A percentile compares a stretch with the other conserved stretches of the same genome.
Evolutionary conservation across 805 yeast species (phyloP).

Genomic region (Saturnispora dispora): DNA sequence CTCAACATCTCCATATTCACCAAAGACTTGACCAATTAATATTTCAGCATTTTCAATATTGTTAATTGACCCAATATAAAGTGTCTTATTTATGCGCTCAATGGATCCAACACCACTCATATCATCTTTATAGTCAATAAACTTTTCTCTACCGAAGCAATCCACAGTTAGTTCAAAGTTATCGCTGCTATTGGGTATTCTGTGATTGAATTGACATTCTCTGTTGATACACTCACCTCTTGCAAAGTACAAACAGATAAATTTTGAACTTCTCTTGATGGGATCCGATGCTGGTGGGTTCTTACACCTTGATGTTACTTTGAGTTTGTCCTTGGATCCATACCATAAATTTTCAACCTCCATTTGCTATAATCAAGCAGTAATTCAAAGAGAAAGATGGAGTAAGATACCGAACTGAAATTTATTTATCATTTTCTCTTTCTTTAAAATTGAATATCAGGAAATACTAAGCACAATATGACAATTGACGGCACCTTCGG

Average conservation of each 20-base stretch:
- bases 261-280: slow-evolving; percentile 27
- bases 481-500: slow-evolving; percentile 46
- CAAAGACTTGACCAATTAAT: slow-evolving; percentile 41
- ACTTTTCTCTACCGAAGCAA: slow-evolving; percentile 89
- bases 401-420: background rate
- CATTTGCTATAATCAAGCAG: background rate
- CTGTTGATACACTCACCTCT: slow-evolving; percentile 73
- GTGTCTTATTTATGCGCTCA: slow-evolving; percentile 55
- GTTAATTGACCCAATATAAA: slow-evolving; percentile 46
- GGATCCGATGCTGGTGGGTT: background rate
- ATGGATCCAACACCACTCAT: slow-evolving; percentile 92
- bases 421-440: background rate
- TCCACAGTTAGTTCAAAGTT: slow-evolving; percentile 56
- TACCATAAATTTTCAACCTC: slow-evolving; percentile 1
- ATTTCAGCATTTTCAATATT: slow-evolving; percentile 29
- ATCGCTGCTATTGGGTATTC: slow-evolving; percentile 61
- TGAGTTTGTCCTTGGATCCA: background rate
- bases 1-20: slow-evolving; percentile 69
- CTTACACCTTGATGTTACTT: background rate
- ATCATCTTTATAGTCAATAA: slow-evolving; percentile 75
- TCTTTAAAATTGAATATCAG: background rate
- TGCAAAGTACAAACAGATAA: slow-evolving; percentile 77
- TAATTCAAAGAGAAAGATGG: background rate
- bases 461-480: background rate
- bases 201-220: slow-evolving; percentile 67